These are phyloP conservation scores for Tardiomyces blankii DNA, from an alignment of 1,139 yeast genomes.

Conservation along the genomic window DNA sequence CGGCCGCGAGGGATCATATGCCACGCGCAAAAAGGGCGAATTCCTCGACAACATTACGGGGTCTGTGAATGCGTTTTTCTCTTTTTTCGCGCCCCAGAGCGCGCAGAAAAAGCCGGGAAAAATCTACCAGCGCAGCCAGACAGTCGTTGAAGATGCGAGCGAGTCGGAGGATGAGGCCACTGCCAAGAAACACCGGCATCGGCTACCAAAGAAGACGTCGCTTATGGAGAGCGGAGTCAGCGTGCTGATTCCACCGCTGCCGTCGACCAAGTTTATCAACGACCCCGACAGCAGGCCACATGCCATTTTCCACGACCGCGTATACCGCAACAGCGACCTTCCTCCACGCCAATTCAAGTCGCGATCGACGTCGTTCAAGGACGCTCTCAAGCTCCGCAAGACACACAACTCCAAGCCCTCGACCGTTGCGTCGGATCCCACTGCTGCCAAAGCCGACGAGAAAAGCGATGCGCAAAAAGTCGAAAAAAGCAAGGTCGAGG, in stretches of 20 bases:
- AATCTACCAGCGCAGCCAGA: conserved; percentile 24
- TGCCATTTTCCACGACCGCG: conserved; percentile 65
- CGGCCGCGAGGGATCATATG: background rate
- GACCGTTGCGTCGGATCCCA: background rate
- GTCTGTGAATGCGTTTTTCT: conserved; percentile 13
- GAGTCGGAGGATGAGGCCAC: conserved; percentile 12
- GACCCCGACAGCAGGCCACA: conserved; percentile 51
- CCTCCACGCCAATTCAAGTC: conserved; percentile 36
- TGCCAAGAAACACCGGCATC: conserved; percentile 1
- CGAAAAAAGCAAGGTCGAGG: conserved; percentile 46
- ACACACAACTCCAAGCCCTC: conserved; percentile 1
- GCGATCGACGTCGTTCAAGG: conserved; percentile 11
- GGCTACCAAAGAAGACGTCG: conserved; percentile 56
- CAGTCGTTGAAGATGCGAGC: conserved; percentile 13
- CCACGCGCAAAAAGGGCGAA: background rate
- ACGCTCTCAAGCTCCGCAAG: conserved; percentile 6
- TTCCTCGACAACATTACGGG: background rate
- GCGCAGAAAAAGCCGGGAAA: conserved; percentile 20
- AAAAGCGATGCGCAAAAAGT: conserved; percentile 18
- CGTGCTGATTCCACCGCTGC: conserved; percentile 77
- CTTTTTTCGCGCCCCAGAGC: conserved; percentile 24
- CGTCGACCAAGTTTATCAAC: conserved; percentile 55
- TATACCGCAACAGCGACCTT: conserved; percentile 52
- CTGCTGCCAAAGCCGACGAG: conserved; percentile 3
- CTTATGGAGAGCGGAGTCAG: conserved; percentile 77